Conservation (phyloP, 345 rosid species). For the Pistacia vera region DNA sequence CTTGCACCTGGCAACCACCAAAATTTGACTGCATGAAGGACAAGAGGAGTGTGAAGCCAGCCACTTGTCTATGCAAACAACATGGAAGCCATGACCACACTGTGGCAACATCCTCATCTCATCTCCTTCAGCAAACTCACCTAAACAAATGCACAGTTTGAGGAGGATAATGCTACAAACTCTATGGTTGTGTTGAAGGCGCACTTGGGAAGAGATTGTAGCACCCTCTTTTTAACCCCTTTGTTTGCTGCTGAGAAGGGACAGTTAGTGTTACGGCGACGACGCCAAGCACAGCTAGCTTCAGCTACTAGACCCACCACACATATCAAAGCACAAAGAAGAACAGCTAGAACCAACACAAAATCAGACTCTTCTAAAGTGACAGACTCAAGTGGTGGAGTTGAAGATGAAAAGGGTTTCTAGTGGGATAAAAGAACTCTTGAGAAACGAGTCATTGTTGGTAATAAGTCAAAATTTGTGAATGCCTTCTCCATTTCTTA, state of each 20-base stretch:
- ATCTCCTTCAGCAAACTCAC: constrained; percentile 54
- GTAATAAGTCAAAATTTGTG: background rate
- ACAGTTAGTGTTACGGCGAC: constrained; percentile 13
- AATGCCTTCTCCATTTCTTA: no score
- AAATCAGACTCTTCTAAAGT: constrained; percentile 60
- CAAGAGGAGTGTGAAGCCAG: constrained; percentile 56
- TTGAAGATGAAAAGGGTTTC: background rate
- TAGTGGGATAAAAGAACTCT: background rate
- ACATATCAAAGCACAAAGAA: constrained; percentile 74
- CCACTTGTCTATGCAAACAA: constrained; percentile 69
- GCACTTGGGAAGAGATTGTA: constrained; percentile 63
- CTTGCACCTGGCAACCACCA: constrained; percentile 38
- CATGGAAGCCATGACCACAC: constrained; percentile 66
- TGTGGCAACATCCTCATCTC: constrained; percentile 60
- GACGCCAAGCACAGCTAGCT: constrained; percentile 62
- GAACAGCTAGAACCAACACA: constrained; percentile 64
- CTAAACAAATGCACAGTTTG: constrained; percentile 64
- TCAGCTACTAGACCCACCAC: constrained; percentile 67
- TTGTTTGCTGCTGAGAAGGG: constrained; percentile 31
- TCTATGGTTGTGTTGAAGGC: constrained; percentile 41
- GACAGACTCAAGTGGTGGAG: constrained; percentile 46
- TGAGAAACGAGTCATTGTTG: constrained; percentile 6
- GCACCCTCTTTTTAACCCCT: constrained; percentile 72
- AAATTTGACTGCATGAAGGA: constrained; percentile 70
- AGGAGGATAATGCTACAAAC: constrained; percentile 11